These are phyloP conservation scores for Baffinella frigidus DNA, from an alignment of 208 protist species.

Conservation along the genomic window DNA sequence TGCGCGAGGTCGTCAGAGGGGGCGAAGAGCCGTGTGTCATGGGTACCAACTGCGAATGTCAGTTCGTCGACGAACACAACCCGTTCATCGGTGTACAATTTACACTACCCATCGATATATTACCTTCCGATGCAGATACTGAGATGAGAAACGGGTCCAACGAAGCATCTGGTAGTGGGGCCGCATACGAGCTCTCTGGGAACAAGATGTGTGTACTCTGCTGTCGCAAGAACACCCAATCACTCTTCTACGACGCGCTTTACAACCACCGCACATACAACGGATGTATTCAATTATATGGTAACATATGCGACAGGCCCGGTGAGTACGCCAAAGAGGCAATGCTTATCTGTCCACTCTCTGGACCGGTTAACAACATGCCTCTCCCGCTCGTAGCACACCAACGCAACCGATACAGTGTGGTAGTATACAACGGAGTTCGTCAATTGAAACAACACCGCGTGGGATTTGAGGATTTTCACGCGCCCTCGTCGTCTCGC, in stretches of 20 bases:
- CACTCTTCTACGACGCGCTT: conserved; percentile 8
- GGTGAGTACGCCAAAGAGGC: too few species aligned
- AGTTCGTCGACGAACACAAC: neutral
- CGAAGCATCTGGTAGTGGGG: too few species aligned
- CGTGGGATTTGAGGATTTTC: too few species aligned
- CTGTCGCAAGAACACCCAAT: conserved; percentile 20
- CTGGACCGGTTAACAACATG: neutral
- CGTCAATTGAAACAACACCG: too few species aligned
- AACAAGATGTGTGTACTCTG: neutral
- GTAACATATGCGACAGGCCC: too few species aligned
- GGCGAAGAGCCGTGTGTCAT: neutral
- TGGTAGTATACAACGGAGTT: too few species aligned
- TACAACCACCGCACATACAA: neutral
- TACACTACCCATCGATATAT: neutral
- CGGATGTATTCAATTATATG: neutral
- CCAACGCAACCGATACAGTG: neutral
- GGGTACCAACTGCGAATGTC: neutral
- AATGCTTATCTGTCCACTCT: neutral
- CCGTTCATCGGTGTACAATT: conserved; percentile 16
- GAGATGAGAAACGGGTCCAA: too few species aligned
- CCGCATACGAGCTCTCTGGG: neutral
- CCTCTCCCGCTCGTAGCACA: neutral
- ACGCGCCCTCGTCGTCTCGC: too few species aligned
- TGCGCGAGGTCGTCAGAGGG: neutral
- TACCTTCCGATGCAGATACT: too few species aligned